Percentiles rank a stretch among this genome's conserved stretches.
phyloP scores from a whole-genome alignment of 2,329 filamentous ascomycete genomes.

The Podosphaera fusca region DNA sequence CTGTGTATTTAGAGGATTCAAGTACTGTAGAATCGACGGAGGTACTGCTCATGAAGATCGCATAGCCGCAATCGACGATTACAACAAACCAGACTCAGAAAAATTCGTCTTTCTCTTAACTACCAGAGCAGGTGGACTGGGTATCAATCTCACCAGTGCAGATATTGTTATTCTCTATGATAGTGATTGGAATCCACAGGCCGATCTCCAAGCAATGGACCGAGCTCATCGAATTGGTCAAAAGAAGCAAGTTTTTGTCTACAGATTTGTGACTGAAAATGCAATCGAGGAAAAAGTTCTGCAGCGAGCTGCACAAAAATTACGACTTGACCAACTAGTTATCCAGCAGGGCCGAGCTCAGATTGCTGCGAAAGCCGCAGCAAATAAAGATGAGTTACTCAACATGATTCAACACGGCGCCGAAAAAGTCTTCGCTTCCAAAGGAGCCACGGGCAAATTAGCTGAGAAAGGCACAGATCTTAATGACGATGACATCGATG shows the following conservation, averaged over 20 bases:
- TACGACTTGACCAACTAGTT: slow-evolving; percentile 87
- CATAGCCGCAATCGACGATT: slow-evolving; percentile 92
- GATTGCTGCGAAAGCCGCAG: slow-evolving; percentile 69
- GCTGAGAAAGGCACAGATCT: slow-evolving; percentile 37
- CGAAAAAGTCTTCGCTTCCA: slow-evolving; percentile 70
- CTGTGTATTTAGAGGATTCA: slow-evolving; percentile 81
- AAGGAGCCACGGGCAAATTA: slow-evolving; percentile 38
- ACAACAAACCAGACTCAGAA: slow-evolving; percentile 87
- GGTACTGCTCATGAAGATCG: slow-evolving; percentile 93
- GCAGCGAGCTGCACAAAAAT: slow-evolving; percentile 86
- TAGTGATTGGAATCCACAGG: slow-evolving; percentile 97
- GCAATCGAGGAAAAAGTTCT: slow-evolving; percentile 97
- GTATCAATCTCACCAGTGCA: slow-evolving; percentile 86
- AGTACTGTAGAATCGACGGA: slow-evolving; percentile 94
- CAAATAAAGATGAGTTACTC: slow-evolving; percentile 85
- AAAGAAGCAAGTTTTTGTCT: slow-evolving; percentile 92
- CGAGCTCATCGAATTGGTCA: slow-evolving; percentile 95
- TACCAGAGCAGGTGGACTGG: slow-evolving; percentile 81
- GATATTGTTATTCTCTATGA: slow-evolving; percentile 95
- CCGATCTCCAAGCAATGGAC: slow-evolving; percentile 96
- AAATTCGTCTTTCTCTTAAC: slow-evolving; percentile 94
- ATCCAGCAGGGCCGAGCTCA: slow-evolving; percentile 95
- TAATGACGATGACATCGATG: slow-evolving; percentile 78
- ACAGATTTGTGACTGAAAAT: slow-evolving; percentile 91
- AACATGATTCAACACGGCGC: slow-evolving; percentile 98